These are phyloP conservation scores for Aspergillus indologenus DNA, from an alignment of 495 filamentous ascomycete genomes.

Conservation along the genomic window DNA sequence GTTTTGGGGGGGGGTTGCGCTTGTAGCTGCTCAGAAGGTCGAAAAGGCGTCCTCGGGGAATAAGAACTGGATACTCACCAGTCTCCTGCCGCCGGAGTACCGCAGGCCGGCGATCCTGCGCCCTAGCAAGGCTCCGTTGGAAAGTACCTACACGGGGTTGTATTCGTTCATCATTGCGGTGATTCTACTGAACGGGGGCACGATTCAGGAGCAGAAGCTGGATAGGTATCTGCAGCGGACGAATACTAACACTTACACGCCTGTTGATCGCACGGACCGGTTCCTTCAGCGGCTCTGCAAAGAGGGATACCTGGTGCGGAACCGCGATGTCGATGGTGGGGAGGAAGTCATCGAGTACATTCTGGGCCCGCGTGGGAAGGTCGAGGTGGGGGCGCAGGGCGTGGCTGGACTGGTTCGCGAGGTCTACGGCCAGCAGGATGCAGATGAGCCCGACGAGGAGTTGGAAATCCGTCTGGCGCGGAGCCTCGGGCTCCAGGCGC, in stretches of 20 bases:
- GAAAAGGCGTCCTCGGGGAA: constrained; percentile 50
- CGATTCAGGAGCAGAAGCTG: constrained; percentile 69
- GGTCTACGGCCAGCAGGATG: constrained; percentile 49
- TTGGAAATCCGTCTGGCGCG: constrained; percentile 32
- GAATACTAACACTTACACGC: constrained; percentile 73
- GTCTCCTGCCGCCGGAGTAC: constrained; percentile 62
- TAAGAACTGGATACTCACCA: constrained; percentile 73
- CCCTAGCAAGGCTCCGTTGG: constrained; percentile 66
- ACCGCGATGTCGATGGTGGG: constrained; percentile 63
- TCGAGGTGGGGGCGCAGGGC: constrained; percentile 73
- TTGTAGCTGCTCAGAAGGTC: constrained; percentile 55
- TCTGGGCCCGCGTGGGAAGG: constrained; percentile 78
- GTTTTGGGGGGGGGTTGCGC: background rate
- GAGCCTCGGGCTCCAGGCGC: constrained; percentile 28
- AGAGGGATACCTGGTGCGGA: constrained; percentile 78
- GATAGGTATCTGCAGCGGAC: constrained; percentile 69
- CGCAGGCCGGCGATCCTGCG: constrained; percentile 61
- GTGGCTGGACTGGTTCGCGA: constrained; percentile 66
- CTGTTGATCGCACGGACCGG: constrained; percentile 72
- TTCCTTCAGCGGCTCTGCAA: constrained; percentile 70
- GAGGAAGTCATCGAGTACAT: constrained; percentile 75
- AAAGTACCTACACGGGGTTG: constrained; percentile 74
- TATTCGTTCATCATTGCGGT: constrained; percentile 77
- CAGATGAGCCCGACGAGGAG: constrained; percentile 33
- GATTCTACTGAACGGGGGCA: constrained; percentile 68